Conservation (phyloP, 1,284 basidiomycete genomes). For the Pulveroboletus sp. region DNA sequence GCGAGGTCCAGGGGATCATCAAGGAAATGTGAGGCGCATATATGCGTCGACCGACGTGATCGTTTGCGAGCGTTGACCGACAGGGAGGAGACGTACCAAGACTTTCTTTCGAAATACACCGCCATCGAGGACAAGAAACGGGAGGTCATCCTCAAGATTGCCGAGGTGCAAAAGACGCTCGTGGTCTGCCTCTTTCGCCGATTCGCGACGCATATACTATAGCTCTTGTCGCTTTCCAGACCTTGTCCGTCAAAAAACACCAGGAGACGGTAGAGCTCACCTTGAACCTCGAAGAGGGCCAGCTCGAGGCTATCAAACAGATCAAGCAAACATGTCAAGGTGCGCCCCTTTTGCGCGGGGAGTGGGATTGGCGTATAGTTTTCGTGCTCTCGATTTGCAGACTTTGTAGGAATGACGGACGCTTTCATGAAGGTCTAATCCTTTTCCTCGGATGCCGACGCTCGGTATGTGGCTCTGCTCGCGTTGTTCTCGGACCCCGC, state of each 20-base stretch:
- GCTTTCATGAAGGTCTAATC: constrained; percentile 28
- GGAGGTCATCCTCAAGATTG: constrained; percentile 31
- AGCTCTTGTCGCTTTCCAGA: constrained; percentile 6
- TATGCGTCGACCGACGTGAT: constrained; percentile 5
- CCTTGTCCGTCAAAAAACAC: constrained; percentile 32
- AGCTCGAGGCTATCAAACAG: constrained; percentile 25
- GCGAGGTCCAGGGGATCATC: constrained; percentile 24
- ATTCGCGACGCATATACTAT: neutral
- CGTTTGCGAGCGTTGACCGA: neutral
- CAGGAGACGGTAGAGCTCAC: constrained; percentile 25
- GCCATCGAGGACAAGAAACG: constrained; percentile 33
- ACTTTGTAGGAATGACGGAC: constrained; percentile 22
- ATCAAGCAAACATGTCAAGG: constrained; percentile 27
- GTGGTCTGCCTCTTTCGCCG: constrained; percentile 22
- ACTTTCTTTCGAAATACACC: constrained; percentile 30
- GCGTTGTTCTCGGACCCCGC: neutral
- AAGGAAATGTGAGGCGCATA: constrained; percentile 28
- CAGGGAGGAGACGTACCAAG: constrained; percentile 31
- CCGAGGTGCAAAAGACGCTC: constrained; percentile 27
- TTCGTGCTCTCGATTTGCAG: constrained; percentile 3
- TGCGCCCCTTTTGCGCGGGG: constrained; percentile 2
- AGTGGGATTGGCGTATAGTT: neutral
- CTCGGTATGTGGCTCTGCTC: neutral
- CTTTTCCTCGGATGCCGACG: neutral
- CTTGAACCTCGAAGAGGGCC: constrained; percentile 30